Percentiles rank a stretch among this genome's conserved stretches.
Conservation (phyloP, 176 grass and related monocot species). For the Poa annua region DNA sequence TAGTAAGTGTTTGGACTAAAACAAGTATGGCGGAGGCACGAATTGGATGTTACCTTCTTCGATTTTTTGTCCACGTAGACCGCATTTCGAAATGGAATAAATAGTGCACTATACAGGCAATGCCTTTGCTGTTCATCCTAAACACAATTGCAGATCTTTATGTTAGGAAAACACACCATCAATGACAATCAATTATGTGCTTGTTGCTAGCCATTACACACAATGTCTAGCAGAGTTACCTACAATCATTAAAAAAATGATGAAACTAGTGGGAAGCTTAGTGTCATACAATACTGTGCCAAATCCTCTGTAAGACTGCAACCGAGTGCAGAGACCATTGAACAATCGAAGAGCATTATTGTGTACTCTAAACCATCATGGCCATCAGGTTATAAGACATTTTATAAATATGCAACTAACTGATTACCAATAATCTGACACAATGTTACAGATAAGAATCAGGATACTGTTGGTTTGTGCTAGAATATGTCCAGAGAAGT, state of each 20-base stretch:
- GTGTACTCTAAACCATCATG: not conserved
- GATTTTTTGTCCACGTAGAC: conserved; percentile 81
- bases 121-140: conserved; percentile 89
- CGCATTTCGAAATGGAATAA: conserved; percentile 65
- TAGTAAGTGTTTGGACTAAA: not conserved
- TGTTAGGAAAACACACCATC: conserved; percentile 31
- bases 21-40: conserved; percentile 25
- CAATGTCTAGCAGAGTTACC: not conserved
- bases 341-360: conserved; percentile 1
- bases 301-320: not conserved
- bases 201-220: conserved; percentile 11
- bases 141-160: conserved; percentile 37
- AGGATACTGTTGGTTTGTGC: conserved; percentile 15
- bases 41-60: conserved; percentile 62
- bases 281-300: not conserved
- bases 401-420: conserved; percentile 9
- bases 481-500: conserved; percentile 15
- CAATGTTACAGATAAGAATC: conserved; percentile 29
- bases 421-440: conserved; percentile 16
- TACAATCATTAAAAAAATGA: conserved; percentile 18
- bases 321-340: not conserved
- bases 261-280: conserved; percentile 17
- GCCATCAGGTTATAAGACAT: conserved; percentile 30
- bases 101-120: conserved; percentile 74
- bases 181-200: conserved; percentile 23